phyloP scores from a whole-genome alignment of 805 yeast species.

The Danielia reshetovae region DNA sequence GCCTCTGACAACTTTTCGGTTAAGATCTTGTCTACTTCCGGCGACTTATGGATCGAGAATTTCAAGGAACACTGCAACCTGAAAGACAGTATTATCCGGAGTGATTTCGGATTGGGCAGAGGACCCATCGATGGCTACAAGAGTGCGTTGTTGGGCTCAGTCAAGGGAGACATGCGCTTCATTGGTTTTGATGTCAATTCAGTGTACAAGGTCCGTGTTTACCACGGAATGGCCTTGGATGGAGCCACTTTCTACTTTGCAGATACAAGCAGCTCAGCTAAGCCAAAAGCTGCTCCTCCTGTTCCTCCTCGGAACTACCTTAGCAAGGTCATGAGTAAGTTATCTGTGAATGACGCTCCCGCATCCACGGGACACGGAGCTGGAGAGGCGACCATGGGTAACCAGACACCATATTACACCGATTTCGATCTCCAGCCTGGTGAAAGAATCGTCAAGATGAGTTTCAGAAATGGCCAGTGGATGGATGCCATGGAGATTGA shows the following conservation, averaged over 20 bases:
- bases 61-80: slow-evolving; percentile 27
- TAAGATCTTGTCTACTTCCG: slow-evolving; percentile 56
- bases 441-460: slow-evolving; percentile 58
- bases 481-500: slow-evolving; percentile 79
- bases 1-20: slow-evolving; percentile 40
- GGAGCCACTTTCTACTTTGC: slow-evolving; percentile 58
- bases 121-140: slow-evolving; percentile 38
- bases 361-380: background rate
- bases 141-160: slow-evolving; percentile 31
- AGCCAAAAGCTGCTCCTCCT: slow-evolving; percentile 28
- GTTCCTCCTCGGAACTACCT: slow-evolving; percentile 46
- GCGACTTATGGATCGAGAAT: slow-evolving; percentile 55
- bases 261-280: background rate
- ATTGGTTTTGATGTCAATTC: slow-evolving; percentile 29
- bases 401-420: slow-evolving; percentile 45
- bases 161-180: slow-evolving; percentile 15
- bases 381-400: slow-evolving; percentile 42
- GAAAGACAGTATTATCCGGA: slow-evolving; percentile 17
- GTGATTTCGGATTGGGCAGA: slow-evolving; percentile 41
- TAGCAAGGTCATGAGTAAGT: background rate
- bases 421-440: slow-evolving; percentile 55
- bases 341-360: background rate
- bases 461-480: slow-evolving; percentile 80
- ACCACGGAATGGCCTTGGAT: slow-evolving; percentile 75
- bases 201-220: slow-evolving; percentile 56